phyloP scores from a whole-genome alignment of 2,329 filamentous ascomycete genomes.

The Colletotrichum acutatum region DNA sequence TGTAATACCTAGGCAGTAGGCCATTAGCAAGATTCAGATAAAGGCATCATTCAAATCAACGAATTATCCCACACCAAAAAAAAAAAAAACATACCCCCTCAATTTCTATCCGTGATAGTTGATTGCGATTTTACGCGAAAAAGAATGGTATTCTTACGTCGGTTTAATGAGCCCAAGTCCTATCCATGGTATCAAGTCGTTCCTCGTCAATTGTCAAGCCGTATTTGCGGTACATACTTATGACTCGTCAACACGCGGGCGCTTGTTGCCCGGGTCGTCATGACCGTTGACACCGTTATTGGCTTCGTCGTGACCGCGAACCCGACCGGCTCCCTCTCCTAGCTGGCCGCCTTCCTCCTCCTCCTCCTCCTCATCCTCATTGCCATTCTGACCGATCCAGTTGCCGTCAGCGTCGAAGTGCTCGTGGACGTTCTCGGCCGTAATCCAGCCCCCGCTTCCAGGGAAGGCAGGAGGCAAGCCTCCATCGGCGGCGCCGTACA shows the following conservation, averaged over 20 bases:
- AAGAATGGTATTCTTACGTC: slow-evolving; percentile 14
- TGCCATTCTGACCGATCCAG: slow-evolving; percentile 66
- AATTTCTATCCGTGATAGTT: not conserved
- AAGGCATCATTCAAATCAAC: slow-evolving; percentile 2
- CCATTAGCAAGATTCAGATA: slow-evolving; percentile 9
- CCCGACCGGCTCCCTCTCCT: slow-evolving; percentile 73
- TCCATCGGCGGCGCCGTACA: slow-evolving; percentile 58
- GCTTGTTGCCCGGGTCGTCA: slow-evolving; percentile 58
- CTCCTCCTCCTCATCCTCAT: slow-evolving; percentile 51
- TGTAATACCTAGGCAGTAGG: slow-evolving; percentile 7
- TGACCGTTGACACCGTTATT: slow-evolving; percentile 59
- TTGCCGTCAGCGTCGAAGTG: slow-evolving; percentile 86
- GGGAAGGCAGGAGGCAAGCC: slow-evolving; percentile 75
- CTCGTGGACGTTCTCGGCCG: slow-evolving; percentile 87
- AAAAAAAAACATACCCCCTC: not conserved
- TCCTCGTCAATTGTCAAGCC: not conserved
- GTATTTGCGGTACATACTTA: not conserved
- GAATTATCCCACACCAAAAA: not conserved
- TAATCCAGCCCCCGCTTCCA: slow-evolving; percentile 86
- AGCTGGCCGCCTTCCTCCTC: slow-evolving; percentile 60
- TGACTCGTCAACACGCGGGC: slow-evolving; percentile 54
- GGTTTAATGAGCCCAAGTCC: not conserved
- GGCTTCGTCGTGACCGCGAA: slow-evolving; percentile 63
- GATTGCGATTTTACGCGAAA: not conserved
- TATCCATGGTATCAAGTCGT: slow-evolving; percentile 28